A percentile compares a stretch with the other conserved stretches of the same genome.
Conservation (phyloP, 768 basidiomycete genomes). For the Rhodotorula babjevae region DNA sequence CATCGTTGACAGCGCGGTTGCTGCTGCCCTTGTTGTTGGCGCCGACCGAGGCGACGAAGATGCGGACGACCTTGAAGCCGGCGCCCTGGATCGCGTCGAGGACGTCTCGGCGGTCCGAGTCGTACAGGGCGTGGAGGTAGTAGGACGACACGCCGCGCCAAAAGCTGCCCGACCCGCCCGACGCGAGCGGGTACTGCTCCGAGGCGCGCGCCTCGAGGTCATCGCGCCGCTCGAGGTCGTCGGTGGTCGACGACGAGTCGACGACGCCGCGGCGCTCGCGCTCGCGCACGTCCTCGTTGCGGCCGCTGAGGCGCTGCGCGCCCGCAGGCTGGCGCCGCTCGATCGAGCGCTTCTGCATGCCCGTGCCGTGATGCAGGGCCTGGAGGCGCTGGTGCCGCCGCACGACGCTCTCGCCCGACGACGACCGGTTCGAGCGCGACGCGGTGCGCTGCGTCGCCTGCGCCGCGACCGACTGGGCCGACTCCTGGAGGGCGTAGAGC, state of each 20-base stretch:
- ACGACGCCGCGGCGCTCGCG: not conserved
- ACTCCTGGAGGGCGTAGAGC: slow-evolving; percentile 3
- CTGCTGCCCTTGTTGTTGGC: slow-evolving; percentile 41
- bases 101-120: slow-evolving; percentile 33
- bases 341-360: slow-evolving; percentile 1
- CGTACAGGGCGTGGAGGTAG: slow-evolving; percentile 39
- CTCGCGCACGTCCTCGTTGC: slow-evolving; percentile 1
- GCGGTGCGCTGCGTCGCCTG: not conserved
- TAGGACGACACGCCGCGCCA: slow-evolving; percentile 42
- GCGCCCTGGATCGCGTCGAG: slow-evolving; percentile 42
- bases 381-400: not conserved
- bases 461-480: slow-evolving; percentile 7
- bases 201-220: not conserved
- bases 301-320: not conserved
- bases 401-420: not conserved
- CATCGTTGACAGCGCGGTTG: slow-evolving; percentile 29
- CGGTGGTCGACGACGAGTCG: not conserved
- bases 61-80: slow-evolving; percentile 41
- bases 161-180: not conserved
- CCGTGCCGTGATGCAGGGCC: not conserved
- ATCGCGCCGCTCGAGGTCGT: not conserved
- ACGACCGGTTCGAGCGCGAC: not conserved
- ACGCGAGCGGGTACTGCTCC: not conserved
- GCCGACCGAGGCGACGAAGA: slow-evolving; percentile 38
- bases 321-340: not conserved